Evolutionary conservation across 73 alveolate species (phyloP).

Genomic region (Paraurostyla sp.): DNA sequence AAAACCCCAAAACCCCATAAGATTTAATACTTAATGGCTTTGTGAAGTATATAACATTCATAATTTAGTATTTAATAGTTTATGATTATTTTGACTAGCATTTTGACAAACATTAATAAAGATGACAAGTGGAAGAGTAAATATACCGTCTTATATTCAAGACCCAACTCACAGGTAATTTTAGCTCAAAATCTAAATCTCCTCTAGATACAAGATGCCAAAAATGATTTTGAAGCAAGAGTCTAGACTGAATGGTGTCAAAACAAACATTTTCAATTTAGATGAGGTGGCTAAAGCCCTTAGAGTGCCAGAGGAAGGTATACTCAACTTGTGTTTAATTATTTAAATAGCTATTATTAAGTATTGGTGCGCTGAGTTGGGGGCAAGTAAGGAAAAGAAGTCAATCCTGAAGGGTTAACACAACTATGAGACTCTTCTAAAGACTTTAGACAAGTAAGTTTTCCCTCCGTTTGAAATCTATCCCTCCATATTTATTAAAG

Average conservation of each 20-base stretch:
- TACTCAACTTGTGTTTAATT: not conserved
- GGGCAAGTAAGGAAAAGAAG: slow-evolving; percentile 65
- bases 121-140: slow-evolving; percentile 59
- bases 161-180: slow-evolving; percentile 84
- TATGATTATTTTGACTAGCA: not conserved
- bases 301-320: slow-evolving; percentile 87
- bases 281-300: slow-evolving; percentile 88
- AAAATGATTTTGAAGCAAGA: slow-evolving; percentile 83
- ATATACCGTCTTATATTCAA: slow-evolving; percentile 89
- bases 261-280: slow-evolving; percentile 85
- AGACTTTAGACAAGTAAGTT: slow-evolving; percentile 74
- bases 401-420: slow-evolving; percentile 71
- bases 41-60: too few species aligned
- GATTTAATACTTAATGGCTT: too few species aligned
- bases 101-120: too few species aligned
- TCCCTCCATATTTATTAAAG: not conserved
- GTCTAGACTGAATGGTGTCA: slow-evolving; percentile 92
- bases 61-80: slow-evolving; percentile 23
- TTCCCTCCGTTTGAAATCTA: not conserved
- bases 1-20: too few species aligned
- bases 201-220: slow-evolving; percentile 90
- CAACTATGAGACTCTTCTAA: slow-evolving; percentile 73
- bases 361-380: slow-evolving; percentile 73
- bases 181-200: not conserved
- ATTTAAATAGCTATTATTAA: slow-evolving; percentile 25